Evolutionary conservation across 805 yeast genomes (phyloP), one percentile per base, ranked within the genome.

Genomic region (Yamadazyma ubonensis): DNA sequence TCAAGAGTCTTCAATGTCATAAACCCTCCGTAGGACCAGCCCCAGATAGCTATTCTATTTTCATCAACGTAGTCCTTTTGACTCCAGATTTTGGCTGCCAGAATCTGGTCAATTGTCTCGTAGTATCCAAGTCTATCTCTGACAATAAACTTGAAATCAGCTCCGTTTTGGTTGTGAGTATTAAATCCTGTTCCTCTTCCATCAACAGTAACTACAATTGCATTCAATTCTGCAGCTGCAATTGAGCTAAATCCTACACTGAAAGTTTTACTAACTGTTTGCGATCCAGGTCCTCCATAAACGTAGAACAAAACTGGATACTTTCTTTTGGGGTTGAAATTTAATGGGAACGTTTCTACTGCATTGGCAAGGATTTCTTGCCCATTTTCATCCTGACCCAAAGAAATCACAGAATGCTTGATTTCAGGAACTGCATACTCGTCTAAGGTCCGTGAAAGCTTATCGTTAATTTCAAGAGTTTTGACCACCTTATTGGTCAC

Each of bases 21-120:
- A 57, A 79, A 93, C 0, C 98, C 99, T 34, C 99, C 99, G 58
- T 91, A 93, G 16, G 96, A 86, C 99, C 99, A 93, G 6, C 99
- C 99, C 91, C 97, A 93, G 40, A 91, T 78, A 0, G 96, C 95
- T 9, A 87, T 80, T 44, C 78, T 75, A 3, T 73, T 65, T 3
- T 50, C 50, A 53, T 84, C 83, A 29, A 93, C 83, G 54, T 83
- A 91, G 2, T 70, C 43, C 50, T 75, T 76, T 3, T 62, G 34
- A 2, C 78, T 71, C 84, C 93, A 91, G 1, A 71, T 47, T 48
- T 78, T 77, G 2, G 95, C 99, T 4, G 95, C 96, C 0, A 78
- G 65, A 27, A 93, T 84, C 62, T 91, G 97, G 60, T 93, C 99
- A 19, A 67, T 64, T 1, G 93, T 84, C 61, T 93, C 99, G 55